phyloP scores from a whole-genome alignment of 2,329 filamentous ascomycete species.

The Aquanectria penicillioides region DNA sequence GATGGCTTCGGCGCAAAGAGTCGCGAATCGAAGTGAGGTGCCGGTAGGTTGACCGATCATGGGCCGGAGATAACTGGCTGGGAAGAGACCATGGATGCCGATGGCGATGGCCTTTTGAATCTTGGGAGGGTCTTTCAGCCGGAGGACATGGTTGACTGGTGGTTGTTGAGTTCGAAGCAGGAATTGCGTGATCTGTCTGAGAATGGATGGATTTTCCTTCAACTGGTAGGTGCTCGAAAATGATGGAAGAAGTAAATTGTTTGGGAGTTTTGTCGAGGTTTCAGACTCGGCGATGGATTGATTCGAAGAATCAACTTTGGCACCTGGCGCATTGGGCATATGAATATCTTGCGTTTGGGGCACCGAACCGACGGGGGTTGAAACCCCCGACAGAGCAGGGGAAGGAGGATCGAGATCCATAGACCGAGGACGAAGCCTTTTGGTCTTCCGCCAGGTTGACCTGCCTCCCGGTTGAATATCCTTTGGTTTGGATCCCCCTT shows the following conservation, averaged over 20 bases:
- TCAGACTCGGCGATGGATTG: constrained; percentile 55
- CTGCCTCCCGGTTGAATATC: constrained; percentile 40
- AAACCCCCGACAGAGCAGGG: constrained; percentile 39
- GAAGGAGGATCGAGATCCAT: constrained; percentile 56
- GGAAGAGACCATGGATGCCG: constrained; percentile 94
- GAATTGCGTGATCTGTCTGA: constrained; percentile 72
- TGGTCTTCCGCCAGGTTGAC: constrained; percentile 54
- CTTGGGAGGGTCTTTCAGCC: constrained; percentile 73
- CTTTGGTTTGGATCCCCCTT: constrained; percentile 44
- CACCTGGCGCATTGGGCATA: no score
- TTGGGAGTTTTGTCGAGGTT: constrained; percentile 53
- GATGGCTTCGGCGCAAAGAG: constrained; percentile 85
- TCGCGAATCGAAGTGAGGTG: constrained; percentile 93
- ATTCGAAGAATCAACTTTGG: constrained; percentile 32
- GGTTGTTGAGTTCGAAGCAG: constrained; percentile 65
- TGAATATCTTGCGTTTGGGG: constrained; percentile 29
- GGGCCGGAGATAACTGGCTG: constrained; percentile 84
- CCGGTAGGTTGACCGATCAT: constrained; percentile 95
- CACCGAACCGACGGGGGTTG: constrained; percentile 33
- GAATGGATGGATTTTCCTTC: constrained; percentile 74
- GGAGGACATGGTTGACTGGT: constrained; percentile 75
- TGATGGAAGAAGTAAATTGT: constrained; percentile 75
- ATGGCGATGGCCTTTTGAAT: constrained; percentile 91
- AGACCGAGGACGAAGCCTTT: constrained; percentile 58
- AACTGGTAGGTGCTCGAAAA: constrained; percentile 75